Base-by-base conservation (phyloP, 495 filamentous ascomycete species). In the Saxispiralis lemnorum region DNA sequence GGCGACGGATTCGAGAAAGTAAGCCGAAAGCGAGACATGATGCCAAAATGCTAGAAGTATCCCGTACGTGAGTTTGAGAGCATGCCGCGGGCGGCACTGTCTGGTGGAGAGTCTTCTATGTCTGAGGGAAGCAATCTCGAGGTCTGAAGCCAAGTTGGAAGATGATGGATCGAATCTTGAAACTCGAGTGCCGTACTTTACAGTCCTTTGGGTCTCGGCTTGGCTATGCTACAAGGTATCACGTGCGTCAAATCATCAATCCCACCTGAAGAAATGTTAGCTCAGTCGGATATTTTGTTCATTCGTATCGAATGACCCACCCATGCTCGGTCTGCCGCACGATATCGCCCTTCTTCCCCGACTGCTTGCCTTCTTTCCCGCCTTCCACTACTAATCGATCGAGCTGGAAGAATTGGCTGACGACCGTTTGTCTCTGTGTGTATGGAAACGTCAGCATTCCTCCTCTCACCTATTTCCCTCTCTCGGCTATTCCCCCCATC, bases 351-450 rank as follows among this genome's bases (percentile, higher is more conserved):
- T 78, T 64, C 24, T 68, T 60, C 1, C 77, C 80, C 40, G 59
- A 73, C 61, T 93, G 75, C 62, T 81, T 87, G 33, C 84, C 84
- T 34, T 67, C 66, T 58, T 77, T 77, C 46, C 82, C 79, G 15
- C 88, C 87, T 58, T 97, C 89, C 6, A 97, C 85, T 18, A 97
- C 89, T 57, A 97, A 72, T 56, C 77, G 67, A 60, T 97, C 85
- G 53, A 89, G 53, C 64, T 93, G 81, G 65, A 81, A 97, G 62
- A 95, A 95, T 59, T 94, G 83, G 54, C 83, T 93, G 51, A 97
- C 73, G 28, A 86, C 68, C 5, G 88, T 93, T 78, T 97, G 89
- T 54, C 89, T 79, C 89, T 97, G 64, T 49, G 44, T 17, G 9
- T 28, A 9, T n/a, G 24, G 24, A 28, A 28, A 28, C 24, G 24